These are phyloP conservation scores for Podospora pseudoanserina DNA, from an alignment of 495 filamentous ascomycete species.

Conservation along the genomic window DNA sequence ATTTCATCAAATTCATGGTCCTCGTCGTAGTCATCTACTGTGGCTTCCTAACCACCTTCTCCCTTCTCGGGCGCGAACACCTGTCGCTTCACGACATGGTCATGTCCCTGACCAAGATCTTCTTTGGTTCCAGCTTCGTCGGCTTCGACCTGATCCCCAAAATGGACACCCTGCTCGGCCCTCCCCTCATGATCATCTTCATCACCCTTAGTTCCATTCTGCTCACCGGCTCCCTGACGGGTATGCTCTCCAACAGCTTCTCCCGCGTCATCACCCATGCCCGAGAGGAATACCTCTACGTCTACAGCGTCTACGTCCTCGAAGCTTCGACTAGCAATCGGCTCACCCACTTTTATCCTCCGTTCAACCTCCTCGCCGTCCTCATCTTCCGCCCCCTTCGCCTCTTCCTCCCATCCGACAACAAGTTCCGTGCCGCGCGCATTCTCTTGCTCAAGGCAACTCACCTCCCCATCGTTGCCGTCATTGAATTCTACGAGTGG, in stretches of 20 bases:
- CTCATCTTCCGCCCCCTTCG: slow-evolving; percentile 79
- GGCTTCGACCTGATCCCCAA: slow-evolving; percentile 63
- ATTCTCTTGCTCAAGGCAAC: slow-evolving; percentile 72
- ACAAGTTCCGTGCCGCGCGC: slow-evolving; percentile 63
- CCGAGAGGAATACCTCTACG: slow-evolving; percentile 83
- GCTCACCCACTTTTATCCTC: slow-evolving; percentile 75
- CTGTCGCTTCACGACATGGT: slow-evolving; percentile 75
- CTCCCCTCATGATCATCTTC: slow-evolving; percentile 76
- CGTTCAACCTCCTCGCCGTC: slow-evolving; percentile 77
- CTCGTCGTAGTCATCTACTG: slow-evolving; percentile 80
- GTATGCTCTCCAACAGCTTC: slow-evolving; percentile 85
- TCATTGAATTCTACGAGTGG: slow-evolving; percentile 50
- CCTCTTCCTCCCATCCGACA: slow-evolving; percentile 65
- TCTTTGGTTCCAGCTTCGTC: slow-evolving; percentile 69
- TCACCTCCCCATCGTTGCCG: slow-evolving; percentile 51
- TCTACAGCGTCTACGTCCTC: slow-evolving; percentile 71
- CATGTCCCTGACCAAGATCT: slow-evolving; percentile 83
- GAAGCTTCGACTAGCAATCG: slow-evolving; percentile 75
- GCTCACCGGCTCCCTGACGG: slow-evolving; percentile 86
- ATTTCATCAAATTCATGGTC: slow-evolving; percentile 85
- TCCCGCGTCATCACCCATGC: slow-evolving; percentile 68
- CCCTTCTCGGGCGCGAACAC: slow-evolving; percentile 74
- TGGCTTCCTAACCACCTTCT: slow-evolving; percentile 90
- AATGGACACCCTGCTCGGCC: slow-evolving; percentile 51
- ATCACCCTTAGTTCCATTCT: slow-evolving; percentile 85